These are phyloP conservation scores for Colletotrichum costaricense DNA, from an alignment of 2,329 filamentous ascomycete genomes.

Conservation along the genomic window DNA sequence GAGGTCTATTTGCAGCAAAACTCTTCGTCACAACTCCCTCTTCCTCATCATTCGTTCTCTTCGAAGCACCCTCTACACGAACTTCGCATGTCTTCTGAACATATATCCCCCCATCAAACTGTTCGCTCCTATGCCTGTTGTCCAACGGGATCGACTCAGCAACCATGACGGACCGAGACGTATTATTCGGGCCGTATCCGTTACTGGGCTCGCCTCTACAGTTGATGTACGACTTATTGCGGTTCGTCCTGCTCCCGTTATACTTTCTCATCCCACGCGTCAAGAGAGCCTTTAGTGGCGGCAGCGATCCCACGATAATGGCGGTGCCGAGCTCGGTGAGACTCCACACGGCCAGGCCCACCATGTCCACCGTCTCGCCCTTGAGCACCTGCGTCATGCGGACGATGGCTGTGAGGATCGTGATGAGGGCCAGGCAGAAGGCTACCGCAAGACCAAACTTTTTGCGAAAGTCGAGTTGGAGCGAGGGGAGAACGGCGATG, in stretches of 20 bases:
- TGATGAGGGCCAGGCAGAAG: slow-evolving; percentile 39
- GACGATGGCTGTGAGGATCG: slow-evolving; percentile 38
- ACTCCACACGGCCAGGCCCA: slow-evolving; percentile 35
- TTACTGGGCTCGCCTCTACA: background rate
- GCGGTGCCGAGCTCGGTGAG: slow-evolving; percentile 23
- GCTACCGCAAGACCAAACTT: slow-evolving; percentile 38
- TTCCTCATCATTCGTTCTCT: background rate
- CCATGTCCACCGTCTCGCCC: slow-evolving; percentile 34
- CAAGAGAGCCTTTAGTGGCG: slow-evolving; percentile 38
- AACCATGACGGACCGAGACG: slow-evolving; percentile 20
- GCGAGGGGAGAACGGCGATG: slow-evolving; percentile 34
- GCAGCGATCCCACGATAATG: slow-evolving; percentile 39
- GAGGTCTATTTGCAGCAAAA: background rate
- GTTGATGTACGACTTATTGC: background rate
- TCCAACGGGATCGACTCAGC: slow-evolving; percentile 36
- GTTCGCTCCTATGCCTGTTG: slow-evolving; percentile 31
- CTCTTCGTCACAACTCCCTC: slow-evolving; percentile 8
- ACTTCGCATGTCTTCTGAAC: slow-evolving; percentile 34
- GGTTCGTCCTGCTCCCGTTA: slow-evolving; percentile 12
- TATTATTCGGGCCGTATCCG: background rate
- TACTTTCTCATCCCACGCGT: slow-evolving; percentile 29
- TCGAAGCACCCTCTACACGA: slow-evolving; percentile 3
- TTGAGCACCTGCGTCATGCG: slow-evolving; percentile 40
- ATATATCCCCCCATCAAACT: slow-evolving; percentile 35
- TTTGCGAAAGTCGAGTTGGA: slow-evolving; percentile 35